Evolutionary conservation across 192 early-diverging fungal genomes (phyloP).

Genomic region (Cetraspora pellucida): DNA sequence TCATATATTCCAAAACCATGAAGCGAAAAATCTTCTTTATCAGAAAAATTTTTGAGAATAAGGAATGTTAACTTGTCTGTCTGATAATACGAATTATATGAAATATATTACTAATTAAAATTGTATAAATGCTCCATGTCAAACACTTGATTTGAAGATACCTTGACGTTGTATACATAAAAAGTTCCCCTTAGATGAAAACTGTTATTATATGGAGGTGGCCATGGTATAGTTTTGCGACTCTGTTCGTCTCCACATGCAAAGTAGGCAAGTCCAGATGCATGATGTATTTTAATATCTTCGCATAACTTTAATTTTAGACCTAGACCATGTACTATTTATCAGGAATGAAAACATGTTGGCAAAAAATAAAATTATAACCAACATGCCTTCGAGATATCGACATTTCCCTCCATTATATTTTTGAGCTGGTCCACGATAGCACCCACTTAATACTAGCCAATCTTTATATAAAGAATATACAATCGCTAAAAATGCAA

Average conservation of each 20-base stretch:
- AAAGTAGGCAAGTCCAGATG: conserved; percentile 55
- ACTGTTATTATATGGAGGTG: conserved; percentile 37
- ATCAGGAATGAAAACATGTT: neutral
- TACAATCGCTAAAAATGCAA: neutral
- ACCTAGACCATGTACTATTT: no score
- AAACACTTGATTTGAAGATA: conserved; percentile 23
- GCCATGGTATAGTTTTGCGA: conserved; percentile 48
- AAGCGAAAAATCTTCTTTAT: conserved; percentile 39
- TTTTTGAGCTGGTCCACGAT: neutral
- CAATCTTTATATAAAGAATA: neutral
- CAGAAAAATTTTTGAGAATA: conserved; percentile 39
- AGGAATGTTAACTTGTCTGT: conserved; percentile 44
- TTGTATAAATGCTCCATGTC: neutral
- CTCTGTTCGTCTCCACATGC: conserved; percentile 55
- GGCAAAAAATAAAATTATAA: neutral
- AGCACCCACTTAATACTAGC: neutral
- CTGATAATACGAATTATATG: conserved; percentile 35
- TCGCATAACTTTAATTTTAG: conserved; percentile 55
- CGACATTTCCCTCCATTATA: neutral
- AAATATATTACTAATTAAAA: neutral
- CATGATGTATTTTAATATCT: conserved; percentile 57
- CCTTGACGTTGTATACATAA: conserved; percentile 55
- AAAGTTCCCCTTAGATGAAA: conserved; percentile 44
- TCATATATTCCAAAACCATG: conserved; percentile 61
- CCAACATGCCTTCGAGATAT: neutral